A percentile compares a stretch with the other conserved stretches of the same genome.
Conservation (phyloP, 805 yeast genomes). For the Martiniozyma abietophila region DNA sequence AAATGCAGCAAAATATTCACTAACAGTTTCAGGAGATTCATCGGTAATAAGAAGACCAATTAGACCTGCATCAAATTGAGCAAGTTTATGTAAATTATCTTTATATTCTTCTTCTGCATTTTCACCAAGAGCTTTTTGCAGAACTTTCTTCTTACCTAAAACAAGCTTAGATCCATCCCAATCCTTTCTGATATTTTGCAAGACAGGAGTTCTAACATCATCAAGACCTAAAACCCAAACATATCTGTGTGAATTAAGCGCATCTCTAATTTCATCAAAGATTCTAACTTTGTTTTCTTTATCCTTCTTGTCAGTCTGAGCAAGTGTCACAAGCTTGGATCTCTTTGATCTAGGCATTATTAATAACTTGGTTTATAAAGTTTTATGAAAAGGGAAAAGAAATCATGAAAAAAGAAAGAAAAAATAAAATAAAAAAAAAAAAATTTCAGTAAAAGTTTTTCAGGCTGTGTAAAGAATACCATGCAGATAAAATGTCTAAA, state of each 20-base stretch:
- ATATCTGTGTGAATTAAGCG: conserved; percentile 67
- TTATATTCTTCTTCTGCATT: conserved; percentile 83
- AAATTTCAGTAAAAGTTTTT: conserved; percentile 3
- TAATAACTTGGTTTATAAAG: background rate
- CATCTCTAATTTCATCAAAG: conserved; percentile 81
- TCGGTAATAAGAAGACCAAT: conserved; percentile 85
- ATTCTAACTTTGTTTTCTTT: conserved; percentile 84
- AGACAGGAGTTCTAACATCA: conserved; percentile 91
- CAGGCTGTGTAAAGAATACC: too few species aligned
- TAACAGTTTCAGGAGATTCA: conserved; percentile 82
- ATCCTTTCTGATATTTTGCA: conserved; percentile 85
- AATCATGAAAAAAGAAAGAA: background rate
- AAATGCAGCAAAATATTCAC: conserved; percentile 75
- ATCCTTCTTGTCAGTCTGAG: conserved; percentile 95
- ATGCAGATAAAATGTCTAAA: too few species aligned
- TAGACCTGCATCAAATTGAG: conserved; percentile 61
- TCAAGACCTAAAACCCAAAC: conserved; percentile 82
- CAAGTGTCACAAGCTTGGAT: conserved; percentile 89
- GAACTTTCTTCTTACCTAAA: conserved; percentile 87
- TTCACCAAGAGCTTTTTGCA: conserved; percentile 87
- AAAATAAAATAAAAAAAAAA: background rate
- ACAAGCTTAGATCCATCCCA: conserved; percentile 88
- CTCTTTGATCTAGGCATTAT: conserved; percentile 94
- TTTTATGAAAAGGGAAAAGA: too few species aligned
- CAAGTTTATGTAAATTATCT: conserved; percentile 67